Conservation (phyloP, 2,329 filamentous ascomycete genomes). For the Beauveria bassiana region DNA sequence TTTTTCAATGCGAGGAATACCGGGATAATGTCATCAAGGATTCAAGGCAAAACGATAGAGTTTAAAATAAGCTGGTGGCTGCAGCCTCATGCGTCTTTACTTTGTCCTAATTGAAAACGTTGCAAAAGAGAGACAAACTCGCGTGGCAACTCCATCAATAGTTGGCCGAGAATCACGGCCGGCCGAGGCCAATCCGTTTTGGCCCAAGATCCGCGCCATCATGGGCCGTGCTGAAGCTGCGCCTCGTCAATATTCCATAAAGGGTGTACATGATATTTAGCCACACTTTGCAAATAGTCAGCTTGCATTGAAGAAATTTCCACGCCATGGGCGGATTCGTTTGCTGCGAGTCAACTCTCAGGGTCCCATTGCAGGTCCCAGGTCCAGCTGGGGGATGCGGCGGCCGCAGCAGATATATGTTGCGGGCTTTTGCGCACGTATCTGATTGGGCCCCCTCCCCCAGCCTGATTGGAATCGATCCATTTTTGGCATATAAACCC, state of each 20-base stretch:
- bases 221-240: neutral
- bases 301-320: neutral
- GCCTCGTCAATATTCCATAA: conserved; percentile 1
- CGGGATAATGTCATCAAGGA: neutral
- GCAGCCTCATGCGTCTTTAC: neutral
- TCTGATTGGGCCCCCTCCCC: neutral
- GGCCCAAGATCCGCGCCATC: neutral
- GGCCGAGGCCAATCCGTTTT: neutral
- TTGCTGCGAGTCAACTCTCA: neutral
- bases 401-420: neutral
- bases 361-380: neutral
- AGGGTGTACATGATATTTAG: neutral
- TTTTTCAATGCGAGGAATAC: neutral
- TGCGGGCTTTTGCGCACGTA: neutral
- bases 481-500: neutral
- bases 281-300: neutral
- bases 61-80: neutral
- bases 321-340: neutral
- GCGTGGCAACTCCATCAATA: neutral
- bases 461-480: neutral
- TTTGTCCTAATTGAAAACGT: too few relatives aligned
- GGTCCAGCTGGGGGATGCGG: neutral
- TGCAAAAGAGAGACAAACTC: too few relatives aligned
- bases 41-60: neutral
- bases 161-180: neutral